These are phyloP conservation scores for Suhomyces faveliae DNA, from an alignment of 805 yeast species.

Conservation along the genomic window DNA sequence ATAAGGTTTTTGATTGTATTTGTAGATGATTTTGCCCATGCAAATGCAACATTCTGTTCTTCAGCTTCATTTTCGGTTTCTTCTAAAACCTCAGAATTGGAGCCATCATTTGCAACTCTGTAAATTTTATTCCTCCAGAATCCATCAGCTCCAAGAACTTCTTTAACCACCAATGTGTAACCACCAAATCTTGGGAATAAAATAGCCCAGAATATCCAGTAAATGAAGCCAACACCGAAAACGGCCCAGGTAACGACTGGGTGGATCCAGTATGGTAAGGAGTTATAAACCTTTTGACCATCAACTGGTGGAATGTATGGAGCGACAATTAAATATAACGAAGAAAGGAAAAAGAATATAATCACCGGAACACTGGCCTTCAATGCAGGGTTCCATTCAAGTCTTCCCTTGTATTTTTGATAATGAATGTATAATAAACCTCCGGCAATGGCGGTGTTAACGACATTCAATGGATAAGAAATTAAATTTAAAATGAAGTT, in stretches of 20 bases:
- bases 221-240: conserved; percentile 60
- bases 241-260: conserved; percentile 83
- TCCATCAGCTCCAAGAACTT: conserved; percentile 63
- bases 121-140: conserved; percentile 66
- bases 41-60: background rate
- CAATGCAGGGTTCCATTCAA: conserved; percentile 70
- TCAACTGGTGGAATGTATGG: conserved; percentile 74
- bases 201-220: conserved; percentile 65
- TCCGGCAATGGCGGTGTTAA: conserved; percentile 61
- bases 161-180: conserved; percentile 51
- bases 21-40: background rate
- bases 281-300: conserved; percentile 66
- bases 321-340: conserved; percentile 67
- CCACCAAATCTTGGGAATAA: conserved; percentile 55
- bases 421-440: conserved; percentile 62
- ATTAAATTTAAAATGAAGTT: conserved; percentile 76
- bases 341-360: conserved; percentile 60
- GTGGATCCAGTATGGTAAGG: conserved; percentile 73
- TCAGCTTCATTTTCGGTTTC: background rate
- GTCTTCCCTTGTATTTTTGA: conserved; percentile 47
- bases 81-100: conserved; percentile 6
- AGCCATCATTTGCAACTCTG: conserved; percentile 27
- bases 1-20: background rate
- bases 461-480: conserved; percentile 77
- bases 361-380: conserved; percentile 64